Evolutionary conservation across 345 rosid species (phyloP).

Genomic region (Bretschneidera sinensis): DNA sequence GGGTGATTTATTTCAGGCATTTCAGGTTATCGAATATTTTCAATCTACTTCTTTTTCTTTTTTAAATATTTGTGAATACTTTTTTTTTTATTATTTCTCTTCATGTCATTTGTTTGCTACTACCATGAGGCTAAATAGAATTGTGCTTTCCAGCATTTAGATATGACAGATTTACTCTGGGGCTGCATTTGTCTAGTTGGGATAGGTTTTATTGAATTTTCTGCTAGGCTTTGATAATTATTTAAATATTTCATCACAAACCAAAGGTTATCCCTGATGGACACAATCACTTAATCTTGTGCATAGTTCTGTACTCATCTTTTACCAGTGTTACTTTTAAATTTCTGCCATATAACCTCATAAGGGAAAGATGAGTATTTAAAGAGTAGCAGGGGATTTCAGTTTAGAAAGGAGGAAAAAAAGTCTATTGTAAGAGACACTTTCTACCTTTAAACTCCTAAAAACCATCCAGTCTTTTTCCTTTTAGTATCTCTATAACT

Average conservation of each 20-base stretch:
- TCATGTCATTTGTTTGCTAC: too few species aligned
- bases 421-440: too few species aligned
- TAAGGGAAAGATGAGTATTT: too few species aligned
- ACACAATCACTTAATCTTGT: background rate
- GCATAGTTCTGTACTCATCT: background rate
- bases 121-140: too few species aligned
- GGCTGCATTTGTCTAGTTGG: background rate
- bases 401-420: too few species aligned
- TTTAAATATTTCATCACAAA: background rate
- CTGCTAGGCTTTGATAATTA: background rate
- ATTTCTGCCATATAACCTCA: too few species aligned
- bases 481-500: too few species aligned
- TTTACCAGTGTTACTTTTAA: background rate
- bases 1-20: conserved; percentile 90
- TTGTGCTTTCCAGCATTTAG: background rate
- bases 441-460: background rate
- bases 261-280: background rate
- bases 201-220: background rate
- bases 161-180: background rate
- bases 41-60: background rate
- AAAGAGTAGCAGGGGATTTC: too few species aligned
- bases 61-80: background rate
- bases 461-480: background rate
- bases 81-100: conserved; percentile 4
- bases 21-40: conserved; percentile 51